phyloP scores from a whole-genome alignment of 306 rosid genomes.

The Boehmeria nivea region DNA sequence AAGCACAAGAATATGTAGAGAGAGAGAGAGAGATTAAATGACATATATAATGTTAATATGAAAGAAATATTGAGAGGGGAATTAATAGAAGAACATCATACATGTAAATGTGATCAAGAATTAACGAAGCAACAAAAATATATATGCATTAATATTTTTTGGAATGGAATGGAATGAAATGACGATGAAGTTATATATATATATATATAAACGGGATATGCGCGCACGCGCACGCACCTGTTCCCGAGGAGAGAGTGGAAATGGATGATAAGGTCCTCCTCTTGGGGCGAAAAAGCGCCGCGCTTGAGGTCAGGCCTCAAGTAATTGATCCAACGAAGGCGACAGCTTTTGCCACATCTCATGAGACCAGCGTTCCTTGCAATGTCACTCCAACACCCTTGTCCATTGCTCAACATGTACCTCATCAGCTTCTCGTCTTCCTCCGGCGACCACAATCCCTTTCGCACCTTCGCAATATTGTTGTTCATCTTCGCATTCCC shows the following conservation, averaged over 20 bases:
- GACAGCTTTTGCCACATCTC: conserved; percentile 89
- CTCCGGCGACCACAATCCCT: conserved; percentile 94
- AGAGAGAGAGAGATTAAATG: no score
- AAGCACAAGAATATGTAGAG: no score
- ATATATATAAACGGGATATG: no score
- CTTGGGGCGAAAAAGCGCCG: conserved; percentile 81
- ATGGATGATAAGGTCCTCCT: conserved; percentile 71
- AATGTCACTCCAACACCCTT: conserved; percentile 95
- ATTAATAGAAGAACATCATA: no score
- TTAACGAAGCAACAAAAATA: no score
- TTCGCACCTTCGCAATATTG: conserved; percentile 37
- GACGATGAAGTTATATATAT: no score
- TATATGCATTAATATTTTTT: no score
- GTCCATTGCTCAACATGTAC: conserved; percentile 85
- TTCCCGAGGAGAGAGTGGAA: conserved; percentile 89
- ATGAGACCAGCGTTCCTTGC: conserved; percentile 83
- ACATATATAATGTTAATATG: no score
- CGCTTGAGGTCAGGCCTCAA: conserved; percentile 91
- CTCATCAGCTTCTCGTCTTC: conserved; percentile 87
- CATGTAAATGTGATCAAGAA: no score
- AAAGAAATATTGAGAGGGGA: no score
- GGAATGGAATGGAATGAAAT: no score
- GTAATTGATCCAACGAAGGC: conserved; percentile 98
- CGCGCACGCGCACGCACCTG: no score
- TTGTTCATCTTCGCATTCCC: background rate